Evolutionary conservation across 2,329 filamentous ascomycete species (phyloP).

Genomic region (Apiospora koreana): DNA sequence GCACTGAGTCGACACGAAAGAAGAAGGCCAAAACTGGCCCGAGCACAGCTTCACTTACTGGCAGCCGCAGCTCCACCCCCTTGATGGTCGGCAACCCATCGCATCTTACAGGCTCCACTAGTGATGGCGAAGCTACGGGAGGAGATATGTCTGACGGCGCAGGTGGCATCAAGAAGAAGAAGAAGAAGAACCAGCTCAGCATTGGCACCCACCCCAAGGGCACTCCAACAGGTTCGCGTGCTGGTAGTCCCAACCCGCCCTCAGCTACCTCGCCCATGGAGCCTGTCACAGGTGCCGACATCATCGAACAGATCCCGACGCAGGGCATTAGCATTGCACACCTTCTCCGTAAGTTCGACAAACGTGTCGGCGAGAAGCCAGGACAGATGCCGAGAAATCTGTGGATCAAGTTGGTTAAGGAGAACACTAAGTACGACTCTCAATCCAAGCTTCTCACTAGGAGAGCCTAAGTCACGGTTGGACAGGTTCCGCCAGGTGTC

Average conservation of each 20-base stretch:
- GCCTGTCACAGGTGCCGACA: constrained; percentile 51
- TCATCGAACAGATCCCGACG: constrained; percentile 50
- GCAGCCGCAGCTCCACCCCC: constrained; percentile 58
- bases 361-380: constrained; percentile 52
- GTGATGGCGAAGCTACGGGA: constrained; percentile 72
- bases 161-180: constrained; percentile 56
- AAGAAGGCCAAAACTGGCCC: constrained; percentile 62
- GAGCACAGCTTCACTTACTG: constrained; percentile 42
- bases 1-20: constrained; percentile 81
- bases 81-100: constrained; percentile 50
- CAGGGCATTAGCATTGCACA: constrained; percentile 56
- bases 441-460: constrained; percentile 57
- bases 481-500: neutral
- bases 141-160: constrained; percentile 66
- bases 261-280: constrained; percentile 36
- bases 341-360: constrained; percentile 55
- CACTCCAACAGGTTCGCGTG: constrained; percentile 61
- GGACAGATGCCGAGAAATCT: constrained; percentile 53
- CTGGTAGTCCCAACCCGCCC: constrained; percentile 57
- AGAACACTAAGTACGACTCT: constrained; percentile 51
- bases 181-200: constrained; percentile 34
- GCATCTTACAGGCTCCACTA: constrained; percentile 59
- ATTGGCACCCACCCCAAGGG: constrained; percentile 42
- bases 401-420: constrained; percentile 62
- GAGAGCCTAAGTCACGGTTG: constrained; percentile 31